Percentiles rank a stretch among this genome's conserved stretches.
These are phyloP conservation scores for Apodospora peruviana DNA, from an alignment of 495 filamentous ascomycete genomes.

Conservation along the genomic window DNA sequence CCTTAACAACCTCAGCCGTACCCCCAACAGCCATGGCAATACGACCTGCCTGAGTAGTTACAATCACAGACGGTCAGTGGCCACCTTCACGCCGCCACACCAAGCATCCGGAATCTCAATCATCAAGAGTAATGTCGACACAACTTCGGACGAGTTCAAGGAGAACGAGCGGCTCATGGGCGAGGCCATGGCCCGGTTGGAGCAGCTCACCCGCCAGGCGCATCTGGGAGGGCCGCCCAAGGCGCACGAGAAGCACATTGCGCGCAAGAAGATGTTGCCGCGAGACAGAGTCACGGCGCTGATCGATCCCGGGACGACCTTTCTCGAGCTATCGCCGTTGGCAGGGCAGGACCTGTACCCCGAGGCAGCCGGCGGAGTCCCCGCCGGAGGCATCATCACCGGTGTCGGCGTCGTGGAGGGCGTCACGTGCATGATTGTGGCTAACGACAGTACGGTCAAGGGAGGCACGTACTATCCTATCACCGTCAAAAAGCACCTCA, in stretches of 20 bases:
- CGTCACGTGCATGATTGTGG: slow-evolving; percentile 88
- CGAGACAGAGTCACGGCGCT: slow-evolving; percentile 84
- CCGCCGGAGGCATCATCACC: slow-evolving; percentile 85
- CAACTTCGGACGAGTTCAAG: slow-evolving; percentile 67
- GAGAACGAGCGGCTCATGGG: slow-evolving; percentile 79
- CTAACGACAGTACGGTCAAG: slow-evolving; percentile 97
- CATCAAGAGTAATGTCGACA: slow-evolving; percentile 70
- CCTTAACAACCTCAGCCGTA: slow-evolving; percentile 6
- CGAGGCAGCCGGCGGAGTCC: slow-evolving; percentile 55
- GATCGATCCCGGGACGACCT: slow-evolving; percentile 83
- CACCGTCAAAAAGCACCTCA: slow-evolving; percentile 95
- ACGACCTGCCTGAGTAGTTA: too few species aligned
- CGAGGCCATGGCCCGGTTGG: slow-evolving; percentile 60
- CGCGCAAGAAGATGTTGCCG: slow-evolving; percentile 88
- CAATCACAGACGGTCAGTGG: slow-evolving; percentile 36
- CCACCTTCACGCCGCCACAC: slow-evolving; percentile 60
- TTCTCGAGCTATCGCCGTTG: slow-evolving; percentile 83
- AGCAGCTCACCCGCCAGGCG: slow-evolving; percentile 62
- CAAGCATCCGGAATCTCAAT: slow-evolving; percentile 73
- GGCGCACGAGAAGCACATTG: slow-evolving; percentile 82
- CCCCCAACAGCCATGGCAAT: slow-evolving; percentile 4
- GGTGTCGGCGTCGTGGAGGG: slow-evolving; percentile 88
- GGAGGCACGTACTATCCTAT: slow-evolving; percentile 99
- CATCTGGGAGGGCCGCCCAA: slow-evolving; percentile 74
- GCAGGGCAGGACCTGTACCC: slow-evolving; percentile 85